phyloP scores from a whole-genome alignment of 1,284 basidiomycete genomes.

The Abortiporus biennis region DNA sequence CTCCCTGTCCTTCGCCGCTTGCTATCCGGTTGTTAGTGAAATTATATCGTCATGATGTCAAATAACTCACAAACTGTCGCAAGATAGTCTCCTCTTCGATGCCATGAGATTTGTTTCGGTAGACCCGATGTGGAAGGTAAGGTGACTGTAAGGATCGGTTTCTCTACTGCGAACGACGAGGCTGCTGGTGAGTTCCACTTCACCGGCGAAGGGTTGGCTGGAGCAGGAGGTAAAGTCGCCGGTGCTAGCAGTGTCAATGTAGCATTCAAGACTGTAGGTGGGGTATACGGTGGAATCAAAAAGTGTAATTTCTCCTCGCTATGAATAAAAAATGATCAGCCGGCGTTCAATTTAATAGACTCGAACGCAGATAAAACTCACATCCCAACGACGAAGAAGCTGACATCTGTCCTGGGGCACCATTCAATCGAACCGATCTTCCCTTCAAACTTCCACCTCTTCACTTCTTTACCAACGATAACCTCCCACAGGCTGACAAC shows the following conservation, averaged over 20 bases:
- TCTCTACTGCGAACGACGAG: conserved; percentile 38
- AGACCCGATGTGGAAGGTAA: conserved; percentile 68
- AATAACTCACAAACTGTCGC: conserved; percentile 82
- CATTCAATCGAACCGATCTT: conserved; percentile 88
- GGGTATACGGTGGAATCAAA: conserved; percentile 75
- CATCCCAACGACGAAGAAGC: conserved; percentile 79
- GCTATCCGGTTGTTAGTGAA: conserved; percentile 33
- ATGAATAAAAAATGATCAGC: conserved; percentile 12
- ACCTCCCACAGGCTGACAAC: conserved; percentile 90
- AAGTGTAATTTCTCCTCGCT: conserved; percentile 82
- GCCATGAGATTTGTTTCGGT: conserved; percentile 87
- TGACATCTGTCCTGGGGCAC: conserved; percentile 86
- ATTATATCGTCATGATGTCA: conserved; percentile 12
- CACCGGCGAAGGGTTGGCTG: conserved; percentile 53
- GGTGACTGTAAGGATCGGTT: conserved; percentile 53
- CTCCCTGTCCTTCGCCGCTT: conserved; percentile 56
- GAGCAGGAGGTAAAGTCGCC: conserved; percentile 51
- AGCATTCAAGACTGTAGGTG: conserved; percentile 48
- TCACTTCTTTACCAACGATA: conserved; percentile 87
- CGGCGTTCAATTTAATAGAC: conserved; percentile 4
- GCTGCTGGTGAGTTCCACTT: conserved; percentile 58
- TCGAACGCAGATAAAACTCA: conserved; percentile 37
- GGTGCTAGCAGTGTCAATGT: conserved; percentile 68
- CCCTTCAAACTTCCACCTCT: conserved; percentile 79
- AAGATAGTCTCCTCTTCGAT: conserved; percentile 93